Evolutionary conservation across 169 alveolate species (phyloP).

Genomic region (Plasmodium gallinaceum): DNA sequence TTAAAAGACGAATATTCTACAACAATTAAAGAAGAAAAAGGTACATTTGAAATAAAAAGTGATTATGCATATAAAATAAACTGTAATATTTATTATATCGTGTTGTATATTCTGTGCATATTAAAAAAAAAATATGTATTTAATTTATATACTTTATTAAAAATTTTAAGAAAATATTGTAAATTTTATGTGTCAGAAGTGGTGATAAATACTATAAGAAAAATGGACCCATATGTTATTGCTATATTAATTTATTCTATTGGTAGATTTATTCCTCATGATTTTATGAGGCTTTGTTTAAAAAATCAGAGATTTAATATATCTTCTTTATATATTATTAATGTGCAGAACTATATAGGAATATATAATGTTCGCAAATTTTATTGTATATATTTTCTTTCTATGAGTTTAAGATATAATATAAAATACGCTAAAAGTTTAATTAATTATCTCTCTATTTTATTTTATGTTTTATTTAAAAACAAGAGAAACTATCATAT

Average conservation of each 20-base stretch:
- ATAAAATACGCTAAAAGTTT: slow-evolving; percentile 33
- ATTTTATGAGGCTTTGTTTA: slow-evolving; percentile 62
- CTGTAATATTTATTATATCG: slow-evolving; percentile 59
- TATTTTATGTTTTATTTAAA: slow-evolving; percentile 37
- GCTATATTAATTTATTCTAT: slow-evolving; percentile 73
- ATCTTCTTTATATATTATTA: slow-evolving; percentile 64
- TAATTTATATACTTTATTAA: slow-evolving; percentile 47
- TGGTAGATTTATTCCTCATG: slow-evolving; percentile 62
- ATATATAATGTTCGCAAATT: slow-evolving; percentile 66
- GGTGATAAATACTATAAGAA: slow-evolving; percentile 52
- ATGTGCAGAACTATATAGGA: slow-evolving; percentile 76
- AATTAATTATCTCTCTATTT: slow-evolving; percentile 39
- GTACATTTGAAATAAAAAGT: slow-evolving; percentile 37
- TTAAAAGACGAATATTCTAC: background rate
- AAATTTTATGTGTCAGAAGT: slow-evolving; percentile 57
- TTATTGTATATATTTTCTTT: slow-evolving; percentile 74
- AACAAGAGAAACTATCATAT: slow-evolving; percentile 12
- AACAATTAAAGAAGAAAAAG: background rate
- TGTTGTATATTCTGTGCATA: slow-evolving; percentile 53
- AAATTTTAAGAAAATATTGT: slow-evolving; percentile 46
- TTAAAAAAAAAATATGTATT: slow-evolving; percentile 54
- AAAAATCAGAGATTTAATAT: slow-evolving; percentile 27
- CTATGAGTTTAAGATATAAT: slow-evolving; percentile 59
- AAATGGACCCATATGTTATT: slow-evolving; percentile 75
- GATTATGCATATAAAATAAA: slow-evolving; percentile 72